Conservation (phyloP, 2,329 filamentous ascomycete genomes). For the Phyllosticta citriasiana region DNA sequence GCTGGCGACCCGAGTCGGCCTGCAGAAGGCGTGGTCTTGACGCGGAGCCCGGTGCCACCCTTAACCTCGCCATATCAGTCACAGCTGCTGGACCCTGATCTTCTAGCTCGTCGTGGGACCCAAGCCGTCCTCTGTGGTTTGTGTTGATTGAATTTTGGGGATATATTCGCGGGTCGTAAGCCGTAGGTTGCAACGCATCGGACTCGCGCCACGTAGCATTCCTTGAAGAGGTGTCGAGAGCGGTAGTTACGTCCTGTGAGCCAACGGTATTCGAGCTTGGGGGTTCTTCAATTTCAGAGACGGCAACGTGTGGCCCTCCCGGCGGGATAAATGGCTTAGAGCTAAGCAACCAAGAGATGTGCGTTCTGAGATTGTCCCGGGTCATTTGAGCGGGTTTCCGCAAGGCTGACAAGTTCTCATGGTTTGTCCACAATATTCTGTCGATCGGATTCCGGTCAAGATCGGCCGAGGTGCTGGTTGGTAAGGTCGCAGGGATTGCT, state of each 20-base stretch:
- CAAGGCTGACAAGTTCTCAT: not conserved
- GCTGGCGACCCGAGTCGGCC: not conserved
- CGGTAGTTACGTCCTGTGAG: conserved; percentile 13
- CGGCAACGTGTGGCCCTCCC: not conserved
- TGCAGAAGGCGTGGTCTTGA: conserved; percentile 28
- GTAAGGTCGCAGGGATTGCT: not conserved
- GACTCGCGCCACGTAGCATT: conserved; percentile 16
- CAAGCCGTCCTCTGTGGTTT: not conserved
- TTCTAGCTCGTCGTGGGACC: not conserved
- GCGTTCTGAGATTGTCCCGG: conserved; percentile 38
- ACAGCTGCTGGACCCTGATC: not conserved
- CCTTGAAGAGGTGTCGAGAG: conserved; percentile 7
- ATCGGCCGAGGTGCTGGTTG: not conserved
- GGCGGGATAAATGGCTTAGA: conserved; percentile 37
- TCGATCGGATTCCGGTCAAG: not conserved
- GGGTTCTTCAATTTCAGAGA: not conserved
- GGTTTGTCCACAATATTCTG: not conserved
- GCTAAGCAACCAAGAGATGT: conserved; percentile 39
- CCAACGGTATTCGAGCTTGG: conserved; percentile 19
- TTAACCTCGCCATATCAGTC: conserved; percentile 34
- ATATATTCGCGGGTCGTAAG: conserved; percentile 14
- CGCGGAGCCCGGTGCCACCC: conserved; percentile 33
- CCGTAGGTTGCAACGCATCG: conserved; percentile 13
- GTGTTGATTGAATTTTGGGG: conserved; percentile 15
- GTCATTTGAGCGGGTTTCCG: conserved; percentile 28